phyloP scores from a whole-genome alignment of 2,329 filamentous ascomycete species.

The Phialocephala sp. region DNA sequence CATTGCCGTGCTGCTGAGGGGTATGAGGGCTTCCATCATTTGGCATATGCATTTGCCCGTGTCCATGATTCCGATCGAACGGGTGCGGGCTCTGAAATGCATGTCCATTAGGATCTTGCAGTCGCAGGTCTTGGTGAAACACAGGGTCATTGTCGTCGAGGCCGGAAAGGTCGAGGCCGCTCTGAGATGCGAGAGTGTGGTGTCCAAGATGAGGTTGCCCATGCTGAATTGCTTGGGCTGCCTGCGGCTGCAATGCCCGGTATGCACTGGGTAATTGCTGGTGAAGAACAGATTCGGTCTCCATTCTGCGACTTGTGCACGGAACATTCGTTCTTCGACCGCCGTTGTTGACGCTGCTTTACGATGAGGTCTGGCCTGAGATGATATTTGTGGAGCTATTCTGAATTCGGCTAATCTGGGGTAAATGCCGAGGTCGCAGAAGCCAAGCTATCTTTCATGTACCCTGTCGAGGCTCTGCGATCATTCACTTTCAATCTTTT shows the following conservation, averaged over 20 bases:
- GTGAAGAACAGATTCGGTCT: constrained; percentile 40
- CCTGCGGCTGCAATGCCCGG: constrained; percentile 41
- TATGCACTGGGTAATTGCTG: constrained; percentile 41
- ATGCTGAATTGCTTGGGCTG: constrained; percentile 42
- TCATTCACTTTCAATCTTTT: no score
- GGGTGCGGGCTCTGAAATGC: constrained; percentile 43
- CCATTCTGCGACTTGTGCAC: constrained; percentile 39
- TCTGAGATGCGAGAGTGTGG: constrained; percentile 45
- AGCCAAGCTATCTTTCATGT: not conserved
- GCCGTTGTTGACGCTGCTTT: constrained; percentile 39
- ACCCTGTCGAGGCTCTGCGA: no score
- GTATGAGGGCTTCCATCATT: constrained; percentile 43
- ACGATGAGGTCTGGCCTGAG: constrained; percentile 20
- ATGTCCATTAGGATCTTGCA: constrained; percentile 45
- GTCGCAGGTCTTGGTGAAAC: constrained; percentile 47
- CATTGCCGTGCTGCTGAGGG: constrained; percentile 45
- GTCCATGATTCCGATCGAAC: constrained; percentile 45
- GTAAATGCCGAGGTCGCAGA: not conserved
- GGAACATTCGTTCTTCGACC: constrained; percentile 32
- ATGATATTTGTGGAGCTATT: not conserved
- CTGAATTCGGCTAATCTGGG: not conserved
- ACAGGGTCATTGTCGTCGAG: constrained; percentile 48
- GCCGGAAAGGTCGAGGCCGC: constrained; percentile 47
- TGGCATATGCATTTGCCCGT: constrained; percentile 40
- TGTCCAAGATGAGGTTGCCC: constrained; percentile 41